These are phyloP conservation scores for Monosporozyma aerobia DNA, from an alignment of 805 yeast genomes.

Conservation along the genomic window DNA sequence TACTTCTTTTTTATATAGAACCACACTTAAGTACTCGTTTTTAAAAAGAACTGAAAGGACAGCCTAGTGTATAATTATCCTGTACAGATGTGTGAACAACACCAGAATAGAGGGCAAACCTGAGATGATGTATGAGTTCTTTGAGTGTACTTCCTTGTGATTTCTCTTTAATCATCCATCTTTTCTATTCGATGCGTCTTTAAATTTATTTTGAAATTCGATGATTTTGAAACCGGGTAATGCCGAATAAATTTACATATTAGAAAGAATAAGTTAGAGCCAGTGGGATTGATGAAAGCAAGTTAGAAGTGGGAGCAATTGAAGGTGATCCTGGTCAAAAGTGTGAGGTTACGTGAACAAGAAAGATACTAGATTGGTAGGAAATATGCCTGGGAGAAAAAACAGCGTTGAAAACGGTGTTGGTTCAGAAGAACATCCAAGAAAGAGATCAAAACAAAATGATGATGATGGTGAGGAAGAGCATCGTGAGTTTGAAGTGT, in stretches of 20 bases:
- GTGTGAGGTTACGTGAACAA: too few species aligned
- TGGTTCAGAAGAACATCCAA: background rate
- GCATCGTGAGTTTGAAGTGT: constrained; percentile 16
- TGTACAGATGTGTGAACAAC: background rate
- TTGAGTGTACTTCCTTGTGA: background rate
- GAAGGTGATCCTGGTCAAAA: too few species aligned
- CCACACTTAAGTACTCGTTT: background rate
- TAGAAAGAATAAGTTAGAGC: background rate
- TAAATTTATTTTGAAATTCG: background rate
- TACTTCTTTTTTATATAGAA: background rate
- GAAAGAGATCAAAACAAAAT: background rate
- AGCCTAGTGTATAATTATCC: too few species aligned
- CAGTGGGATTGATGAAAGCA: too few species aligned
- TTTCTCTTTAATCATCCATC: background rate
- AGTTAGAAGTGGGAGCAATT: too few species aligned
- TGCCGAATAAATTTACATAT: background rate
- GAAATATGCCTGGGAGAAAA: background rate
- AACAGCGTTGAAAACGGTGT: background rate
- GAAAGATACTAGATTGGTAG: background rate
- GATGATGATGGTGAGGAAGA: constrained; percentile 1
- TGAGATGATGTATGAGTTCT: background rate
- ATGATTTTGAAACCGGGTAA: background rate
- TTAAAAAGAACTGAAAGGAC: too few species aligned
- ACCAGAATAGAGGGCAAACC: too few species aligned
- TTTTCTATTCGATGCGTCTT: background rate